Evolutionary conservation across 2,329 filamentous ascomycete genomes (phyloP).

Genomic region (Sclerotinia spermophila): DNA sequence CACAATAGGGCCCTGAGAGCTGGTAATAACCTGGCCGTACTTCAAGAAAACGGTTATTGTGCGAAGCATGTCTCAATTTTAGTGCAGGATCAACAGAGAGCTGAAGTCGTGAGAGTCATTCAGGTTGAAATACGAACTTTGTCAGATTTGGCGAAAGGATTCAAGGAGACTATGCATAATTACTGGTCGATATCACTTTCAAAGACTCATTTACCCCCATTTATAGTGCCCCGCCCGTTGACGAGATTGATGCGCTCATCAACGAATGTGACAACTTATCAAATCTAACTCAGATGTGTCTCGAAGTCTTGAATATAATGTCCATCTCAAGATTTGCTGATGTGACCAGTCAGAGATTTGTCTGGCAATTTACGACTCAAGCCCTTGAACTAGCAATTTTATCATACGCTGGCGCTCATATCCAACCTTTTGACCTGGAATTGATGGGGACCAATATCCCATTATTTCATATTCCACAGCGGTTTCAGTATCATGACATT

Average conservation of each 20-base stretch:
- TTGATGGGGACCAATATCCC: background rate
- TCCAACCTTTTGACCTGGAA: conserved; percentile 15
- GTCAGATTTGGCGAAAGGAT: background rate
- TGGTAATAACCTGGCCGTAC: background rate
- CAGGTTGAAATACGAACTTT: background rate
- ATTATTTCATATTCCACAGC: background rate
- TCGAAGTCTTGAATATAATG: background rate
- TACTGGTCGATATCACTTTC: background rate
- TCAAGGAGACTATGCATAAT: background rate
- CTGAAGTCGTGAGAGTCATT: background rate
- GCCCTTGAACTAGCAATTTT: conserved; percentile 19
- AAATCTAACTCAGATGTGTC: background rate
- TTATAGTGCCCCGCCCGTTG: no score
- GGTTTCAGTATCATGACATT: background rate
- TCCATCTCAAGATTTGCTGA: background rate
- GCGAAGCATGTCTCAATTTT: background rate
- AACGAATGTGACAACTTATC: background rate
- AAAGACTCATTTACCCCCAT: no score
- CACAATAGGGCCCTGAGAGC: background rate
- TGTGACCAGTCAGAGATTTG: background rate
- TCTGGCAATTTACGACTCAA: conserved; percentile 19
- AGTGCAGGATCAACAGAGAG: background rate
- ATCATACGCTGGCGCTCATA: conserved; percentile 24
- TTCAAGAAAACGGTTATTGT: conserved; percentile 7
- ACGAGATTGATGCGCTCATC: background rate